These are phyloP conservation scores for Iris macrosiphon DNA, from an alignment of 106 monocot genomes.

Conservation along the genomic window DNA sequence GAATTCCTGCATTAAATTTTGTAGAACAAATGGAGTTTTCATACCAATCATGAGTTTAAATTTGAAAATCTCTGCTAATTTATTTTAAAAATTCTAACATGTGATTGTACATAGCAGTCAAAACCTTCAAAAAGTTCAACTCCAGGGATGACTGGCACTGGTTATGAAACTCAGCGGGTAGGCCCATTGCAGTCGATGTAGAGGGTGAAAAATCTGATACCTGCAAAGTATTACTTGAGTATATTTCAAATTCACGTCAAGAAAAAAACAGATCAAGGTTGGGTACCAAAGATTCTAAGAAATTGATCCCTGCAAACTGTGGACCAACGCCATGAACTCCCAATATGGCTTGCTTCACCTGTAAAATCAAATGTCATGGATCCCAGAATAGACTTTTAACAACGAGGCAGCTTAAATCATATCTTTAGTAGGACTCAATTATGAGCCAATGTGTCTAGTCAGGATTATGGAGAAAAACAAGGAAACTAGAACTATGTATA, in stretches of 20 bases:
- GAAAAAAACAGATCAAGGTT: background rate
- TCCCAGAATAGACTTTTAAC: conserved; percentile 1
- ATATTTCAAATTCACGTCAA: background rate
- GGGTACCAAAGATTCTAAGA: conserved; percentile 77
- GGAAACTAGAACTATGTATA: background rate
- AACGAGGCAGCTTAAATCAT: background rate
- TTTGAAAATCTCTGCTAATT: too few species aligned
- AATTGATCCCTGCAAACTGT: conserved; percentile 59
- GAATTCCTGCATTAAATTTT: conserved; percentile 37
- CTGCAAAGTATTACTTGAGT: conserved; percentile 12
- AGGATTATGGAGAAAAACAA: background rate
- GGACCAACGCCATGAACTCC: conserved; percentile 54
- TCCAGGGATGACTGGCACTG: conserved; percentile 65
- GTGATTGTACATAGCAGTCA: background rate
- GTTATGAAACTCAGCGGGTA: conserved; percentile 75
- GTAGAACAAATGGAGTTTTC: too few species aligned
- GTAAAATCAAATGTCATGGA: conserved; percentile 11
- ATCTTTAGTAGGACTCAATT: too few species aligned
- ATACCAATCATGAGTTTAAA: too few species aligned
- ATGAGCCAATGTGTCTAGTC: background rate
- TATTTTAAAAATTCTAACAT: too few species aligned
- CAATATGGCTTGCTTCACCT: conserved; percentile 66
- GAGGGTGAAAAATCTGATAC: conserved; percentile 80
- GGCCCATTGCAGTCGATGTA: conserved; percentile 67
- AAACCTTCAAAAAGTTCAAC: conserved; percentile 70